A percentile compares a stretch with the other conserved stretches of the same genome.
Conservation (phyloP, 2,329 filamentous ascomycete genomes). For the Arthrobotrys pseudoclavata region DNA sequence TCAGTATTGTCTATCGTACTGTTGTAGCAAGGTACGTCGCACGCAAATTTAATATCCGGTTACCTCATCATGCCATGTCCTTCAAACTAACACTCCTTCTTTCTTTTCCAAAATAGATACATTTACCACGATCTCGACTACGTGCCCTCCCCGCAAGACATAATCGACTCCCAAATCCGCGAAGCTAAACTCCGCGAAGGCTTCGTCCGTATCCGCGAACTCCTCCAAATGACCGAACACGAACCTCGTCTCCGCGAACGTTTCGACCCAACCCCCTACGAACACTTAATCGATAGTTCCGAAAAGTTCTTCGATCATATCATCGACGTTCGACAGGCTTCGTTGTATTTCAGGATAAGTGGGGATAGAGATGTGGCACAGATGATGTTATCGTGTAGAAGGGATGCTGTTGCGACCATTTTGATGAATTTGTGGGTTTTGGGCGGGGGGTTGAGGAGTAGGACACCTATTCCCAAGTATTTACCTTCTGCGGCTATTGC, state of each 20-base stretch:
- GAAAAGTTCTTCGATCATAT: slow-evolving; percentile 74
- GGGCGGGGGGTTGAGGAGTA: slow-evolving; percentile 71
- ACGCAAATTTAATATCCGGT: background rate
- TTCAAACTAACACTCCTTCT: background rate
- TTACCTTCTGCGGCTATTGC: slow-evolving; percentile 72
- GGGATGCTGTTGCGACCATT: slow-evolving; percentile 73
- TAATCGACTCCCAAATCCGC: slow-evolving; percentile 72
- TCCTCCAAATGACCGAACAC: slow-evolving; percentile 73
- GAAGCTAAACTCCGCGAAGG: slow-evolving; percentile 74
- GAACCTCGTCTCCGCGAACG: slow-evolving; percentile 73
- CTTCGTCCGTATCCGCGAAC: slow-evolving; percentile 72
- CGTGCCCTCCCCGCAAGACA: slow-evolving; percentile 70
- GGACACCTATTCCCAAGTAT: slow-evolving; percentile 68
- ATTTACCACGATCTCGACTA: slow-evolving; percentile 73
- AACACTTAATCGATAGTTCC: slow-evolving; percentile 71
- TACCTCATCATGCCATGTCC: background rate
- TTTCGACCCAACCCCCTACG: slow-evolving; percentile 73
- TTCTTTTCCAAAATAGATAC: slow-evolving; percentile 65
- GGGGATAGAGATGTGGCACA: slow-evolving; percentile 70
- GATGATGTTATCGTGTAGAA: slow-evolving; percentile 70
- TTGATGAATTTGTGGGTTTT: slow-evolving; percentile 74
- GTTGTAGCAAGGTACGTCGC: slow-evolving; percentile 63
- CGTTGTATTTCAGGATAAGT: slow-evolving; percentile 72
- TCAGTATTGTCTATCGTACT: slow-evolving; percentile 72
- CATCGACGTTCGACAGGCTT: slow-evolving; percentile 72